Percentiles rank a stretch among this genome's conserved stretches.
These are phyloP conservation scores for Fusarium mangiferae DNA, from an alignment of 2,329 filamentous ascomycete species.

Conservation along the genomic window DNA sequence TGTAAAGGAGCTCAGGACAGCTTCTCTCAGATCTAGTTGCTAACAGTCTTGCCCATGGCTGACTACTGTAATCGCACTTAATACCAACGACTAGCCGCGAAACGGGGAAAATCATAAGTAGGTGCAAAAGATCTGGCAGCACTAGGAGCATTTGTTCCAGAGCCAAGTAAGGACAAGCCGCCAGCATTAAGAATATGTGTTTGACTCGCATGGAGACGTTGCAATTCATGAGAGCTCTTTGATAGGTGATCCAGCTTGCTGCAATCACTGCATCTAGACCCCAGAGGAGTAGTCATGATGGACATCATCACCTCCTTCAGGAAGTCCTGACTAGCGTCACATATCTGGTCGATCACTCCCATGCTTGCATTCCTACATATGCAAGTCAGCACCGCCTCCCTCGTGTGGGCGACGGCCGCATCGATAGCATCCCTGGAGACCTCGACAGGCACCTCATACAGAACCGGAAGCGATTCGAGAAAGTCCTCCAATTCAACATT, in stretches of 20 bases:
- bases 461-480: background rate
- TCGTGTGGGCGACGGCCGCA: background rate
- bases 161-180: no score
- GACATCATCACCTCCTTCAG: background rate
- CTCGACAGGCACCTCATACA: background rate
- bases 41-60: no score
- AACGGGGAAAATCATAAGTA: no score
- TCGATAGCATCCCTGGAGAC: background rate
- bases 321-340: background rate
- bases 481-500: background rate
- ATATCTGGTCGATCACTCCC: background rate
- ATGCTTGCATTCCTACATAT: background rate
- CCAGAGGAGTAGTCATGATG: no score
- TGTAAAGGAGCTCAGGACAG: no score
- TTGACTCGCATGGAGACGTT: no score
- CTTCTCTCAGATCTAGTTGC: no score
- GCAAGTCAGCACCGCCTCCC: background rate
- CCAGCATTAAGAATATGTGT: fast-evolving
- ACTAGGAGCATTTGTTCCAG: background rate
- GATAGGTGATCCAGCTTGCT: background rate
- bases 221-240: background rate
- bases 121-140: background rate
- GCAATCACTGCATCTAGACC: background rate
- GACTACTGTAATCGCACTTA: no score
- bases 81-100: no score